Conservation (phyloP, 169 alveolate species). For the Cyclospora cayetanensis region DNA sequence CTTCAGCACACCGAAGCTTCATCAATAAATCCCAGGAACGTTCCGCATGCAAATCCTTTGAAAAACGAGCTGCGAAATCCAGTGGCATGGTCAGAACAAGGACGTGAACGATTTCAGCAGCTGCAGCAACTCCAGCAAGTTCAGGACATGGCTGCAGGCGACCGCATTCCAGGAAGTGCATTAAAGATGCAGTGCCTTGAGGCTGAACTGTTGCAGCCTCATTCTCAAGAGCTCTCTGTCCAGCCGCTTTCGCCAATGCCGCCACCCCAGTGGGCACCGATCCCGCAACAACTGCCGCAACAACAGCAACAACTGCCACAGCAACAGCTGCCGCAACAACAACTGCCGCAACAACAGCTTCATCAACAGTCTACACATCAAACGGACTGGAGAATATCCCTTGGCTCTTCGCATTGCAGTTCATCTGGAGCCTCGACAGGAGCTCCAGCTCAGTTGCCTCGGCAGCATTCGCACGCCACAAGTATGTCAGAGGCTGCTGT, state of each 20-base stretch:
- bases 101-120: conserved; percentile 1
- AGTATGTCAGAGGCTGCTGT: not conserved
- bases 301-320: conserved; percentile 29
- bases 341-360: no score
- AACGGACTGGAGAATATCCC: not conserved
- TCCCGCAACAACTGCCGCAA: no score
- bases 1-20: not conserved
- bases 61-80: conserved; percentile 30
- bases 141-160: not conserved
- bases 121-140: conserved; percentile 36
- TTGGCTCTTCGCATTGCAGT: conserved; percentile 1
- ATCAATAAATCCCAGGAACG: not conserved
- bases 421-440: conserved; percentile 10
- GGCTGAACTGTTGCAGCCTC: conserved; percentile 25
- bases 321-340: conserved; percentile 11
- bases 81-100: not conserved
- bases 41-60: not conserved
- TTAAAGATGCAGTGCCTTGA: not conserved
- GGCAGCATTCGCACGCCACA: not conserved
- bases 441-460: not conserved
- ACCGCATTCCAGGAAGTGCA: not conserved
- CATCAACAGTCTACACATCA: not conserved
- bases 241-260: conserved; percentile 53
- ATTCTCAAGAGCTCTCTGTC: not conserved
- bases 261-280: conserved; percentile 61